Evolutionary conservation across 306 rosid genomes (phyloP).

Genomic region (Boehmeria nivea): DNA sequence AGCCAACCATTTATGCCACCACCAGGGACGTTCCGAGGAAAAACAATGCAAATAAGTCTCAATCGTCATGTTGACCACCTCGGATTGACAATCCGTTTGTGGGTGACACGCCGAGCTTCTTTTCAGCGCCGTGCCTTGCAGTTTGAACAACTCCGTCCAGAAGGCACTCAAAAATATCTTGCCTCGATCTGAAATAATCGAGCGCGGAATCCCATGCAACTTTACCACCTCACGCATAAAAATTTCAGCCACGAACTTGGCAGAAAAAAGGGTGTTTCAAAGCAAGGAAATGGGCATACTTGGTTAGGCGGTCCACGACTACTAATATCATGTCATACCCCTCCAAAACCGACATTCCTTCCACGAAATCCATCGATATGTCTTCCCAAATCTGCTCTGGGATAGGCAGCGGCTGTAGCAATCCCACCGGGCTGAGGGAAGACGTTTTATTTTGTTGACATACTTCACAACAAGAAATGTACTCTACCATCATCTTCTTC

Average conservation of each 20-base stretch:
- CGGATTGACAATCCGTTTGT: not conserved
- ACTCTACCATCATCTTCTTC: not conserved
- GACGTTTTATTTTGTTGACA: not conserved
- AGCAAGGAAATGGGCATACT: not conserved
- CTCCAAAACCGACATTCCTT: not conserved
- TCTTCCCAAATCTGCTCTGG: not conserved
- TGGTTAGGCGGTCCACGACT: not conserved
- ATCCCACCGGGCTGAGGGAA: not conserved
- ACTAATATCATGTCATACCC: not conserved
- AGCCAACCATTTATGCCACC: not conserved
- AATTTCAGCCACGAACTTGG: not conserved
- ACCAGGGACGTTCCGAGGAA: rapidly evolving
- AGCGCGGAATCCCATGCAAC: not conserved
- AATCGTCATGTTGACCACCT: not conserved
- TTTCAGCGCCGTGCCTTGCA: not conserved
- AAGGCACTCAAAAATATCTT: not conserved
- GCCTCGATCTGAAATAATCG: not conserved
- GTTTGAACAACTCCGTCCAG: not conserved
- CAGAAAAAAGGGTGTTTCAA: not conserved
- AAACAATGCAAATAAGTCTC: not conserved
- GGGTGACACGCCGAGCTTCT: not conserved
- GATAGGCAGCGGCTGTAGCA: not conserved
- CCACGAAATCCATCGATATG: not conserved
- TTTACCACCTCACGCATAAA: not conserved
- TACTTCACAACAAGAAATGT: not conserved